Evolutionary conservation across 192 early-diverging fungal species (phyloP).

Genomic region (Umbelopsis ramanniana): DNA sequence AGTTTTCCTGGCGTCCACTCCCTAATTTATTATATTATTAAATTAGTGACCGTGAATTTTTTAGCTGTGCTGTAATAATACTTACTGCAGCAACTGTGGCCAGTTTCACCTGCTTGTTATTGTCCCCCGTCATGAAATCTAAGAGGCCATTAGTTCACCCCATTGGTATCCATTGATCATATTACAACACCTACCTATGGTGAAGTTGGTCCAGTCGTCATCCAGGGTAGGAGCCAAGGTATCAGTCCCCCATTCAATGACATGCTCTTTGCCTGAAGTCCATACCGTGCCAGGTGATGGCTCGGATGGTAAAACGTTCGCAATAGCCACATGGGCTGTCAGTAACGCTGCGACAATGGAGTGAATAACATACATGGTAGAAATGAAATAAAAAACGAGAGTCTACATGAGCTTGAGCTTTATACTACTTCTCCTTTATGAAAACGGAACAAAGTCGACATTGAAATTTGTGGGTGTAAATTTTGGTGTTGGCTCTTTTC

Average conservation of each 20-base stretch:
- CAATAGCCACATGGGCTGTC: not conserved
- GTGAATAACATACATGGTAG: not conserved
- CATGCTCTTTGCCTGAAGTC: slow-evolving; percentile 30
- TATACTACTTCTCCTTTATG: too few relatives aligned
- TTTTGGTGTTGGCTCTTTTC: not conserved
- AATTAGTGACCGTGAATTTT: not conserved
- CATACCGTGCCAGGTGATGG: slow-evolving; percentile 42
- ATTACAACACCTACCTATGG: slow-evolving; percentile 28
- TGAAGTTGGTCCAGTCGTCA: slow-evolving; percentile 32
- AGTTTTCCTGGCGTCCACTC: slow-evolving; percentile 18
- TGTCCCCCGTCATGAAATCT: slow-evolving; percentile 51
- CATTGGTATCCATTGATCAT: not conserved
- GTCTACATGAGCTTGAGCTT: too few relatives aligned
- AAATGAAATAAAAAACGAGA: not conserved
- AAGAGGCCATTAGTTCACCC: not conserved
- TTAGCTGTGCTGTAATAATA: not conserved
- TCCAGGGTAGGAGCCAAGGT: not conserved
- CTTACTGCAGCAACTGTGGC: slow-evolving; percentile 38
- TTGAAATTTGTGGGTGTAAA: too few relatives aligned
- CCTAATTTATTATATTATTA: slow-evolving; percentile 19
- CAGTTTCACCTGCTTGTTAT: slow-evolving; percentile 30
- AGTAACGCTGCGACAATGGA: not conserved
- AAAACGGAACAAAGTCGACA: too few relatives aligned
- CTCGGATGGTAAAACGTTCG: slow-evolving; percentile 31
- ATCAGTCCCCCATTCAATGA: slow-evolving; percentile 39